Percentiles rank a stretch among this genome's conserved stretches.
These are phyloP conservation scores for Urtica urens DNA, from an alignment of 306 rosid species.

Conservation along the genomic window DNA sequence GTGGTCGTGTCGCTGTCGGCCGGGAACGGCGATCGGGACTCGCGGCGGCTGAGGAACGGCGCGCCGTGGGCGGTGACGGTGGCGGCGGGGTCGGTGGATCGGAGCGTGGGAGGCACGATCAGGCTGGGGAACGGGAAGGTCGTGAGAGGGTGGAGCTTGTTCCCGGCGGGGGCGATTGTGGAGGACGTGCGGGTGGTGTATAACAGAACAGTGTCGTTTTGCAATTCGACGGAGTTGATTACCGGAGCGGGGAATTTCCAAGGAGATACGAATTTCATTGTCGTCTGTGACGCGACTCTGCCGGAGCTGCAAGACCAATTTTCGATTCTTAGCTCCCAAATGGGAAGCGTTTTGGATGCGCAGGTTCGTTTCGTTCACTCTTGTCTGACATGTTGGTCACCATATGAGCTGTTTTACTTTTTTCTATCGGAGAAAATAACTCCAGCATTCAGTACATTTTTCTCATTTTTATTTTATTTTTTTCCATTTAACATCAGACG, in stretches of 20 bases:
- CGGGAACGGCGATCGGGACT: slow-evolving; percentile 7
- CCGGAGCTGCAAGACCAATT: too few species aligned
- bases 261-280: slow-evolving; percentile 1
- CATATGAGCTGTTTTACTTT: too few species aligned
- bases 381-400: too few species aligned
- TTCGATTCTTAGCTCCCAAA: too few species aligned
- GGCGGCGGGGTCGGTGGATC: slow-evolving; percentile 20
- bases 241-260: not conserved
- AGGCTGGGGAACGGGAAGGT: slow-evolving; percentile 17
- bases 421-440: too few species aligned
- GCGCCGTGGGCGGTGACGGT: slow-evolving; percentile 23
- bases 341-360: too few species aligned
- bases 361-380: too few species aligned
- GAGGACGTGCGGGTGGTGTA: slow-evolving; percentile 9
- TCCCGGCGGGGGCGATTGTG: slow-evolving; percentile 10
- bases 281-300: slow-evolving; percentile 9
- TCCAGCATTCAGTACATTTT: too few species aligned
- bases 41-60: slow-evolving; percentile 7
- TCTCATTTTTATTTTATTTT: too few species aligned
- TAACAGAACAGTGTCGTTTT: slow-evolving; percentile 9
- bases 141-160: slow-evolving; percentile 20
- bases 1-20: slow-evolving; percentile 20
- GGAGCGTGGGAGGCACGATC: slow-evolving; percentile 11
- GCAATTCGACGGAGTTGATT: slow-evolving; percentile 10
- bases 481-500: too few species aligned